Conservation (phyloP, 169 alveolate genomes). For the Plasmodium gonderi region DNA sequence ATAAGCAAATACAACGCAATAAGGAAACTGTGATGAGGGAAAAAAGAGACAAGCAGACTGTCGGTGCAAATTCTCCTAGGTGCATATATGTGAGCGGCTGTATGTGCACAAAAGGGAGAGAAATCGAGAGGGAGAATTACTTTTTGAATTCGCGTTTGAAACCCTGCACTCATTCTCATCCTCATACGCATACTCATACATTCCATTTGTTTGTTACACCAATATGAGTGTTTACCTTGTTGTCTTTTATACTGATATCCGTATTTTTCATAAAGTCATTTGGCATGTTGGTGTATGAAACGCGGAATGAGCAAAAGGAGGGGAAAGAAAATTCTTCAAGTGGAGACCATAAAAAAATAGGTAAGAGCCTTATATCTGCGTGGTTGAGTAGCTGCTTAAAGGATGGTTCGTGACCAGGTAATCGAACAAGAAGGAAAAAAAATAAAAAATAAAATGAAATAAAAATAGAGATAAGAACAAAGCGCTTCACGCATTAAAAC, state of each 20-base stretch:
- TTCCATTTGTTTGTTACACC: neutral
- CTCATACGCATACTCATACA: too few species aligned
- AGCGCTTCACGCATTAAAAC: neutral
- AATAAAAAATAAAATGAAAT: too few species aligned
- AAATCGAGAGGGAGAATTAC: too few species aligned
- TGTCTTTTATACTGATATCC: slow-evolving; percentile 34
- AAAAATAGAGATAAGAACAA: neutral
- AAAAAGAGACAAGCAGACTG: neutral
- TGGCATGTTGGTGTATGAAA: slow-evolving; percentile 12
- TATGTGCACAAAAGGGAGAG: too few species aligned
- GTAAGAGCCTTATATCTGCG: too few species aligned
- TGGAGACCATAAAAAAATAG: neutral
- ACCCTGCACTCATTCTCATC: too few species aligned
- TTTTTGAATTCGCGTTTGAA: too few species aligned
- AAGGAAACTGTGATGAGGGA: slow-evolving; percentile 19
- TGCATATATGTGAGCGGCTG: too few species aligned
- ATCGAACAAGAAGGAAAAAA: too few species aligned
- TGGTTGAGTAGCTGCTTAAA: too few species aligned
- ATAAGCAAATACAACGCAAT: slow-evolving; percentile 44
- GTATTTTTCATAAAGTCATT: slow-evolving; percentile 10
- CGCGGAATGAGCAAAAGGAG: neutral
- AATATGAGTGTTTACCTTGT: slow-evolving; percentile 16
- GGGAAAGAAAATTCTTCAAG: neutral
- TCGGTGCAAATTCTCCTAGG: too few species aligned
- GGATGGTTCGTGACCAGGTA: too few species aligned